Evolutionary conservation across 2,329 filamentous ascomycete genomes (phyloP).

Genomic region (Arachnopeziza araneosa): DNA sequence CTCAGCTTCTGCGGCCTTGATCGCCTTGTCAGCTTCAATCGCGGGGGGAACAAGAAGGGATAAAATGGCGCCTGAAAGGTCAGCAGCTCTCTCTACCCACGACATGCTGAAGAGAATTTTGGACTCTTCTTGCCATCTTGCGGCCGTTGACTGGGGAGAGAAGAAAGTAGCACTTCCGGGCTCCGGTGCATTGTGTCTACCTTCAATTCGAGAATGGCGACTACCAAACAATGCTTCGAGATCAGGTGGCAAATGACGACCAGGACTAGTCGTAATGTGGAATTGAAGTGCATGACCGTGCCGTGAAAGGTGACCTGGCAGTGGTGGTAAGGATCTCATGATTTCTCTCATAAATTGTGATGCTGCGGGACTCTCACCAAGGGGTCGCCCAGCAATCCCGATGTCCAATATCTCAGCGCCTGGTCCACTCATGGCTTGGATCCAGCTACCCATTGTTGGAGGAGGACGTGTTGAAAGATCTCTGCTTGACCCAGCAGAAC

Average conservation of each 20-base stretch:
- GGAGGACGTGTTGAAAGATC: slow-evolving; percentile 44
- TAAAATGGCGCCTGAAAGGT: slow-evolving; percentile 63
- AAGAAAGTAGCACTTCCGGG: slow-evolving; percentile 44
- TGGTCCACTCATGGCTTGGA: slow-evolving; percentile 40
- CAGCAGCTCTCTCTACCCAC: slow-evolving; percentile 63
- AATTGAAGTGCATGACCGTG: slow-evolving; percentile 53
- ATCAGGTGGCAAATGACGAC: slow-evolving; percentile 46
- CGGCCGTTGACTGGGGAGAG: slow-evolving; percentile 61
- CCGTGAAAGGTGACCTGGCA: slow-evolving; percentile 31
- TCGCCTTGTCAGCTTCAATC: slow-evolving; percentile 71
- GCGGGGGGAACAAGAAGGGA: slow-evolving; percentile 75
- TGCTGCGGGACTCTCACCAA: slow-evolving; percentile 26
- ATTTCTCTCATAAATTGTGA: slow-evolving; percentile 27
- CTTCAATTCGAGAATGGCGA: slow-evolving; percentile 20
- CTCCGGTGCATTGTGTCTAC: slow-evolving; percentile 24
- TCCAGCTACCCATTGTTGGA: slow-evolving; percentile 42
- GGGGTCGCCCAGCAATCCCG: slow-evolving; percentile 26
- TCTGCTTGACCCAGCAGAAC: slow-evolving; percentile 33
- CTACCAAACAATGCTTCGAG: slow-evolving; percentile 39
- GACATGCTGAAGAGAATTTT: slow-evolving; percentile 73
- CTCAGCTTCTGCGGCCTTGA: slow-evolving; percentile 55
- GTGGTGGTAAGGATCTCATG: slow-evolving; percentile 29
- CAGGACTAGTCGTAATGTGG: slow-evolving; percentile 47
- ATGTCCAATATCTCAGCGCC: slow-evolving; percentile 26
- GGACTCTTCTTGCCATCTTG: slow-evolving; percentile 85